These are phyloP conservation scores for Viola odorata DNA, from an alignment of 345 rosid species.

Conservation along the genomic window DNA sequence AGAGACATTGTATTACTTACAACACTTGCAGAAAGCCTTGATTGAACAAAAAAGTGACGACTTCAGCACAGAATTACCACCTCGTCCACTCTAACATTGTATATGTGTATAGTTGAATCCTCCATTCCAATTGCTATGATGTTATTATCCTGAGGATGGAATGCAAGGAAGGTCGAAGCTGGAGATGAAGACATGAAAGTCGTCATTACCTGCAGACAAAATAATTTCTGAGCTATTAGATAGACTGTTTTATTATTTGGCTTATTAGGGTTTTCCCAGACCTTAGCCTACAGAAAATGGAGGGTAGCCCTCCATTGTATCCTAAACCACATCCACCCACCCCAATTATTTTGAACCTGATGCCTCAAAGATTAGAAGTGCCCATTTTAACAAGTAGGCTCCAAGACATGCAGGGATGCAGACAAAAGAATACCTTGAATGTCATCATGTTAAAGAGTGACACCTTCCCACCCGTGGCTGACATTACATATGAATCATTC, in stretches of 20 bases:
- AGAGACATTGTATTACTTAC: not conserved
- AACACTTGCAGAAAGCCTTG: too few species aligned
- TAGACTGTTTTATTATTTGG: too few species aligned
- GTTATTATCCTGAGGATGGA: constrained; percentile 84
- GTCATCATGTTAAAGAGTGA: constrained; percentile 92
- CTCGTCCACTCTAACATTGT: constrained; percentile 80
- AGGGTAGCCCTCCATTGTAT: too few species aligned
- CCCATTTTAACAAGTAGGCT: not conserved
- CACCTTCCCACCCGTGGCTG: constrained; percentile 87
- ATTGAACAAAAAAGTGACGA: not conserved
- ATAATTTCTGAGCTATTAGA: not conserved
- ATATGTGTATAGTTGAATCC: constrained; percentile 77
- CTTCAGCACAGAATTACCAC: constrained; percentile 24
- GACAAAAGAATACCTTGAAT: constrained; percentile 50
- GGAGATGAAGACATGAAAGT: constrained; percentile 86
- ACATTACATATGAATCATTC: constrained; percentile 87
- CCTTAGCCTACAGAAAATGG: too few species aligned
- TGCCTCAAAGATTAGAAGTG: not conserved
- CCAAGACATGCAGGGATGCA: not conserved
- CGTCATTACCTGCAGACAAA: constrained; percentile 66
- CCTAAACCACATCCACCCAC: too few species aligned
- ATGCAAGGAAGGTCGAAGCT: constrained; percentile 77
- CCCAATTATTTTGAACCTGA: too few species aligned
- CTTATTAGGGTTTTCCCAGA: too few species aligned
- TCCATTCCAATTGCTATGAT: constrained; percentile 89